Conservation (phyloP, 768 basidiomycete genomes). For the Mycena rosella region DNA sequence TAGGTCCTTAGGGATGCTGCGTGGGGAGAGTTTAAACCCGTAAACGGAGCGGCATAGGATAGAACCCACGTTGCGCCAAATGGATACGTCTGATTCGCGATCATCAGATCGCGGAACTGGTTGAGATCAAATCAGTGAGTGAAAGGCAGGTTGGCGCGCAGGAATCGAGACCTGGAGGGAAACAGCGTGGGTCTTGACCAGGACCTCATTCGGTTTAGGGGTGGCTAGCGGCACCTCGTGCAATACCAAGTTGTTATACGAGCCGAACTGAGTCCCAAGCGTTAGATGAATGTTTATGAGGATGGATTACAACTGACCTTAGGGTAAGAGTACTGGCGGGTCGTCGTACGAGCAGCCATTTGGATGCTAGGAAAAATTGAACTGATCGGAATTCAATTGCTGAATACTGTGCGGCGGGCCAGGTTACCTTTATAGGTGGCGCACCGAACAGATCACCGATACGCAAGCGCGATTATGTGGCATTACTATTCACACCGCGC, state of each 20-base stretch:
- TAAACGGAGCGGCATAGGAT: no score
- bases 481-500: no score
- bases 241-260: background rate
- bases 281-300: no score
- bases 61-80: background rate
- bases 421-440: no score
- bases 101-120: background rate
- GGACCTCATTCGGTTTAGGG: background rate
- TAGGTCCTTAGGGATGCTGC: constrained; percentile 38
- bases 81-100: constrained; percentile 49
- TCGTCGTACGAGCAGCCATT: no score
- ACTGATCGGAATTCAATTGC: no score
- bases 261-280: background rate
- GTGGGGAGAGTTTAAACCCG: no score
- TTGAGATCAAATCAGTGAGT: background rate
- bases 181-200: background rate
- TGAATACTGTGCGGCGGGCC: no score
- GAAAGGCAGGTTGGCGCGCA: no score
- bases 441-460: no score
- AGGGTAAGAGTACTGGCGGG: background rate
- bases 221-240: background rate
- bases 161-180: background rate
- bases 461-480: no score
- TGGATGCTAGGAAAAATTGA: no score
- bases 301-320: background rate